phyloP scores from a whole-genome alignment of 192 early-diverging fungal species.

The Radiomyces spectabilis region DNA sequence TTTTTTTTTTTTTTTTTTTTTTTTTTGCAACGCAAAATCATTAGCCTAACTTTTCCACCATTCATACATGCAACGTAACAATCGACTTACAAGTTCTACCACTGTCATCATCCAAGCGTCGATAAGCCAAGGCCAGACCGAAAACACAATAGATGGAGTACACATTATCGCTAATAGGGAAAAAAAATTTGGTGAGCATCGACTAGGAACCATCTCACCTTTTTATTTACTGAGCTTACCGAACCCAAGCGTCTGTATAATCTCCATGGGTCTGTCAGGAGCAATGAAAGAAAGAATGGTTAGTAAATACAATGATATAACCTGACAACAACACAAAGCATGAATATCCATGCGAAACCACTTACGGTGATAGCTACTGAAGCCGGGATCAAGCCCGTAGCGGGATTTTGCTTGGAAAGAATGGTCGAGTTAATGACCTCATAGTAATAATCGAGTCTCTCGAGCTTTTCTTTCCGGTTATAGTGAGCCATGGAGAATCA shows the following conservation, averaged over 20 bases:
- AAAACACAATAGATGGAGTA: constrained; percentile 82
- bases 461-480: constrained; percentile 4
- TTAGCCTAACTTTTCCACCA: not conserved
- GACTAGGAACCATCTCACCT: not conserved
- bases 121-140: constrained; percentile 77
- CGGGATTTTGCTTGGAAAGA: constrained; percentile 70
- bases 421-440: constrained; percentile 66
- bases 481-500: not conserved
- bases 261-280: constrained; percentile 66
- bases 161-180: constrained; percentile 66
- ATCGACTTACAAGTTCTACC: constrained; percentile 67
- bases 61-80: not conserved
- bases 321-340: not conserved
- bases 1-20: not conserved
- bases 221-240: constrained; percentile 35
- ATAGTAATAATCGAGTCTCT: constrained; percentile 71
- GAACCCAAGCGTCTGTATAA: constrained; percentile 86
- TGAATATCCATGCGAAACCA: not conserved
- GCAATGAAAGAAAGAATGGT: not conserved
- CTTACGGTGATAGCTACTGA: constrained; percentile 72
- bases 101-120: constrained; percentile 75
- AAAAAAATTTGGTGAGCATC: too few species aligned
- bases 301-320: not conserved
- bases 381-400: constrained; percentile 81
- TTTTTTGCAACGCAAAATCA: not conserved